phyloP scores from a whole-genome alignment of 495 filamentous ascomycete species.

The Xylaria castorea region DNA sequence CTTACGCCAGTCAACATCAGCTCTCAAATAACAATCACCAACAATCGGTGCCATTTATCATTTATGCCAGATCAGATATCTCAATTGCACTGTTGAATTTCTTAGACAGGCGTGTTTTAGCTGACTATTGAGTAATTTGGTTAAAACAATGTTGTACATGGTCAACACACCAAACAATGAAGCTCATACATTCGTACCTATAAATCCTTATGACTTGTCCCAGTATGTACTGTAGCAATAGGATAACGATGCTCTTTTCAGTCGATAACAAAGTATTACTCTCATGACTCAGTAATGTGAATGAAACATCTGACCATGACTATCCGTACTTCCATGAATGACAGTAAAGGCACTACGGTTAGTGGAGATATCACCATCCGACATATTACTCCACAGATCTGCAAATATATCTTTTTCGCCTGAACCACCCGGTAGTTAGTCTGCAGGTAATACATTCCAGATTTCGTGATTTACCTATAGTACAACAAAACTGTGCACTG shows the following conservation, averaged over 20 bases:
- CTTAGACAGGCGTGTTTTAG: background rate
- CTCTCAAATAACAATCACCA: background rate
- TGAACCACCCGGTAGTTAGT: conserved; percentile 5
- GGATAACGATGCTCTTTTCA: background rate
- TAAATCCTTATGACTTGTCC: background rate
- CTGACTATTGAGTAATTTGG: background rate
- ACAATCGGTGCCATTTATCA: background rate
- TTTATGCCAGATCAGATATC: background rate
- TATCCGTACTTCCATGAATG: background rate
- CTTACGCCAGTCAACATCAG: background rate
- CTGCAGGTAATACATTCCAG: conserved; percentile 12
- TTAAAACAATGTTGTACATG: background rate
- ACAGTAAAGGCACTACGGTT: background rate
- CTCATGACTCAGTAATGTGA: conserved; percentile 2
- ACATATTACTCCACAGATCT: conserved; percentile 21
- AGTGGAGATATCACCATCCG: background rate
- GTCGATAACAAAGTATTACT: too few relatives aligned
- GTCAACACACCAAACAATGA: background rate
- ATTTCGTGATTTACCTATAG: background rate
- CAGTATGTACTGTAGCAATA: background rate
- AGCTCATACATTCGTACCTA: background rate
- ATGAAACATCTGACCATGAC: background rate
- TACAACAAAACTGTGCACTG: background rate
- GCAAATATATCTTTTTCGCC: conserved; percentile 22
- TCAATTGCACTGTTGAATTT: background rate